Base-by-base conservation (phyloP, 106 monocot genomes). In the Acorus gramineus region DNA sequence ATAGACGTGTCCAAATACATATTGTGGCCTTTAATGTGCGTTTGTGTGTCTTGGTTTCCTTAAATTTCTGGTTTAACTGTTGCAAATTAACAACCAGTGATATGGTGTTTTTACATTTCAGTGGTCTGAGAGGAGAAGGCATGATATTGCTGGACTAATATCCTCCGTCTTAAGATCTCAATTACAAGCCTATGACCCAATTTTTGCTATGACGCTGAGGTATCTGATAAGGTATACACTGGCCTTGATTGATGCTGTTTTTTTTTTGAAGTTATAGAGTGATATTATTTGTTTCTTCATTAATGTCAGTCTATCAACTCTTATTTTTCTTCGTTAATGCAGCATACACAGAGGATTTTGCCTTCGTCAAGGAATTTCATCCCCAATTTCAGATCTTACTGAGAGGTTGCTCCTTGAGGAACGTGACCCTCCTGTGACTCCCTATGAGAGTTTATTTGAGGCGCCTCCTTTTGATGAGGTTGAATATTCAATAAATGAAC, bases 391-490 rank as follows among this genome's bases (percentile, higher is more conserved):
- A 66, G 85, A 98, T 73, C 83, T 91, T 49, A 88, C 82, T 70
- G 81, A 88, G 61, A 78, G 85, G 59, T 70, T 98, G 71, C 91
- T 98, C 42, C 85, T 85, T 79, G 96, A 98, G 77, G 91, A 98
- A 51, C 87, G 91, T 47, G 96, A 98, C 52, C 77, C 77, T 42
- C 88, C 85, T 47, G 91, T 79, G 74, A 62, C 67, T 66, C 76
- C 87, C 3, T 80, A 85, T 42, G 88, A 98, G 65, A 85, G 71
- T 68, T 75, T 79, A 48, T 80, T 74, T 56, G 88, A 88, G 61
- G 80, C 83, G 49, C 91, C 88, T 11, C 91, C 96, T 47, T 98
- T 98, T 84, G 87, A 92, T 73, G 96, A 98, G 83, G 96, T 88
- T 68, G 42, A 65, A 53, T 50, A 69, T 12, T 52, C 52, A 51